Percentiles rank a stretch among this genome's conserved stretches.
Conservation (phyloP, 768 basidiomycete species). For the Melanogaster broomeanus region DNA sequence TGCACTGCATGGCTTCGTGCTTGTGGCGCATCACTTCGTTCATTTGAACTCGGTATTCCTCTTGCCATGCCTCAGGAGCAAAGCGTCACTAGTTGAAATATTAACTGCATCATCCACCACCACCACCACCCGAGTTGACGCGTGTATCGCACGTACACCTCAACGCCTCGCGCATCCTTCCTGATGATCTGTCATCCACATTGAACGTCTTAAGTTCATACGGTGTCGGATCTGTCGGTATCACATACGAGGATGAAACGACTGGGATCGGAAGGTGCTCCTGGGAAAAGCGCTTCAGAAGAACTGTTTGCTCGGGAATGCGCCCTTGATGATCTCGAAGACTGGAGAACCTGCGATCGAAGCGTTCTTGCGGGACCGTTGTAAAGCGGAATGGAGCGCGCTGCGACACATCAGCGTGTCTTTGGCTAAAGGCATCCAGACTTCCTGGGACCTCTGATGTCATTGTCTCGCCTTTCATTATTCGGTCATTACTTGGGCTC, state of each 20-base stretch:
- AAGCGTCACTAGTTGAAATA: not conserved
- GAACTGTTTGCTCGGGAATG: conserved; percentile 31
- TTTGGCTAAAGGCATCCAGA: conserved; percentile 14
- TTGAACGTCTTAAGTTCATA: conserved; percentile 18
- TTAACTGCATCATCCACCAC: not conserved
- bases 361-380: conserved; percentile 15
- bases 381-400: conserved; percentile 14
- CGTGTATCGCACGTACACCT: conserved; percentile 23
- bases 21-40: conserved; percentile 18
- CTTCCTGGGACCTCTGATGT: conserved; percentile 26
- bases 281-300: conserved; percentile 1
- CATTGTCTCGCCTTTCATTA: not conserved
- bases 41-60: conserved; percentile 21
- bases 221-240: conserved; percentile 20
- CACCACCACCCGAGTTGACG: not conserved
- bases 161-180: conserved; percentile 26
- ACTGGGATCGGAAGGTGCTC: not conserved
- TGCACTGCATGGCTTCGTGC: conserved; percentile 27
- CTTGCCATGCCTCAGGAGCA: conserved; percentile 17
- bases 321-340: conserved; percentile 32
- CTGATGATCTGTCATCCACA: conserved; percentile 23
- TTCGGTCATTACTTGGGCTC: not conserved
- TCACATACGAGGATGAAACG: conserved; percentile 18
- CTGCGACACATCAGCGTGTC: conserved; percentile 19
- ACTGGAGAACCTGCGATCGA: conserved; percentile 27